A percentile compares a stretch with the other conserved stretches of the same genome.
Conservation (phyloP, 257 asterid species). For the Nicotiana paniculata region DNA sequence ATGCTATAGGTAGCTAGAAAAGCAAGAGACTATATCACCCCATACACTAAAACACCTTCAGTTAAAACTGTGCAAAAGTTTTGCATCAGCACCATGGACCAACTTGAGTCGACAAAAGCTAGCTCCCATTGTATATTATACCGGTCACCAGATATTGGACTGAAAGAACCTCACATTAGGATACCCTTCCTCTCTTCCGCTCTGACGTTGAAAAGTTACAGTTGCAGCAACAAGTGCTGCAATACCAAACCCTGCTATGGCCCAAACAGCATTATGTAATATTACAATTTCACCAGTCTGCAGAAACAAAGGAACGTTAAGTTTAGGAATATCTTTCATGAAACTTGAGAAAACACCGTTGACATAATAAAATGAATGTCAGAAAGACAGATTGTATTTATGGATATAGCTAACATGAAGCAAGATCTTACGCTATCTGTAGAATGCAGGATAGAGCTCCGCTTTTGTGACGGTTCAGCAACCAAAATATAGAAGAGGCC, state of each 20-base stretch:
- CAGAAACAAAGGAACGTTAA: background rate
- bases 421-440: slow-evolving; percentile 30
- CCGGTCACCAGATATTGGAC: background rate
- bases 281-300: slow-evolving; percentile 24
- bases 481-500: slow-evolving; percentile 72
- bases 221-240: slow-evolving; percentile 19
- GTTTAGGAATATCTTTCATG: background rate
- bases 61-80: background rate
- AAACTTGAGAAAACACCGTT: background rate
- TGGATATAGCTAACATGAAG: background rate
- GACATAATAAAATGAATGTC: background rate
- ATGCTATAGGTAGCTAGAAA: background rate
- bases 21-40: background rate
- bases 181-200: slow-evolving; percentile 34
- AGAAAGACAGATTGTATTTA: background rate
- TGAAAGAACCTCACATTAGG: slow-evolving; percentile 11
- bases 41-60: background rate
- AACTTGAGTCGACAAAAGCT: background rate
- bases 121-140: background rate
- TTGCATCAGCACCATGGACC: background rate
- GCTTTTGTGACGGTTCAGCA: slow-evolving; percentile 36
- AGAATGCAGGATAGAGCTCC: slow-evolving; percentile 18
- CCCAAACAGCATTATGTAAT: slow-evolving; percentile 21
- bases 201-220: slow-evolving; percentile 10
- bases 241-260: slow-evolving; percentile 23